phyloP scores from a whole-genome alignment of 1,139 yeast species.

The Kodamaea derodonti region DNA sequence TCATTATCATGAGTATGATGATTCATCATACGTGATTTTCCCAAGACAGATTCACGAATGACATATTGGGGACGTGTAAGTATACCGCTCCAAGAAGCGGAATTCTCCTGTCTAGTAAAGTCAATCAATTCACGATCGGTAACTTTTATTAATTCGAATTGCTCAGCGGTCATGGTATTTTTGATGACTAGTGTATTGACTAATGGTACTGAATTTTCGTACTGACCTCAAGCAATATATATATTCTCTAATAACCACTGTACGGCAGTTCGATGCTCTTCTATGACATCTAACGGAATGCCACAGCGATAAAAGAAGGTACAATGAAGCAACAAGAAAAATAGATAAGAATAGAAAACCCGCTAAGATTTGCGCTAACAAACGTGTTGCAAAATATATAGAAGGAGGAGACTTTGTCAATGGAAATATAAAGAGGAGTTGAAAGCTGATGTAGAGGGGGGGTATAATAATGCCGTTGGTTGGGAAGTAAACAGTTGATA shows the following conservation, averaged over 20 bases:
- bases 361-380: background rate
- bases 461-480: too few relatives aligned
- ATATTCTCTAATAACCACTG: too few relatives aligned
- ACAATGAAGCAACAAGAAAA: background rate
- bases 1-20: constrained; percentile 17
- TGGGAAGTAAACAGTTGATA: too few relatives aligned
- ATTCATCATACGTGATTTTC: constrained; percentile 29
- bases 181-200: too few relatives aligned
- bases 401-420: too few relatives aligned
- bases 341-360: background rate
- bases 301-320: constrained; percentile 3
- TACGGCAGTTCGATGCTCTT: too few relatives aligned
- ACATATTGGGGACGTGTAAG: constrained; percentile 47
- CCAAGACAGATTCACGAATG: constrained; percentile 45
- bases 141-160: constrained; percentile 10
- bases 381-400: too few relatives aligned
- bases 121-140: constrained; percentile 31
- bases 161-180: constrained; percentile 5
- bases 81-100: constrained; percentile 51
- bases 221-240: too few relatives aligned
- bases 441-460: too few relatives aligned
- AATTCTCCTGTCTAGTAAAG: constrained; percentile 47
- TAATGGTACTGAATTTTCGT: too few relatives aligned
- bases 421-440: too few relatives aligned
- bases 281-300: constrained; percentile 7